Conservation (phyloP, 352 stramenopile species). For the Elongisporangium prolatum region DNA sequence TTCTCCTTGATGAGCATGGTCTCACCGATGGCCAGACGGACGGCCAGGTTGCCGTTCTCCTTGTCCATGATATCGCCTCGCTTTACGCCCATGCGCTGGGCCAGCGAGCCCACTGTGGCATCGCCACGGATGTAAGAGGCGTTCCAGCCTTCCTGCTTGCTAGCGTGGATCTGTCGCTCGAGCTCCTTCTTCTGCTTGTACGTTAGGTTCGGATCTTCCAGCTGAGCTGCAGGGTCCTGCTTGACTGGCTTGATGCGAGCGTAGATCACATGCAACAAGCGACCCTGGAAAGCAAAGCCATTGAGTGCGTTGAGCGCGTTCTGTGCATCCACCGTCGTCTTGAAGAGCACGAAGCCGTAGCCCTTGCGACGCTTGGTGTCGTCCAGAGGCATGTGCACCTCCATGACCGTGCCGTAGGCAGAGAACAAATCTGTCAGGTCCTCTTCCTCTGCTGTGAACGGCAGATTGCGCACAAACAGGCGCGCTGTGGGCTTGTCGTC, state of each 20-base stretch:
- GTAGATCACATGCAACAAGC: constrained; percentile 93
- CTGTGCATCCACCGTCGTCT: constrained; percentile 88
- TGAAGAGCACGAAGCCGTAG: constrained; percentile 97
- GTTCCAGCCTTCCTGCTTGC: constrained; percentile 92
- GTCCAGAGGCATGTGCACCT: constrained; percentile 97
- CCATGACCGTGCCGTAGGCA: constrained; percentile 80
- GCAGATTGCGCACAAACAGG: constrained; percentile 97
- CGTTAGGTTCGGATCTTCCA: constrained; percentile 63
- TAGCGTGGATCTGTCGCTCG: constrained; percentile 80
- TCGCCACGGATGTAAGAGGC: constrained; percentile 88
- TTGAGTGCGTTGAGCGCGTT: constrained; percentile 89
- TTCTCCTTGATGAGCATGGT: constrained; percentile 98
- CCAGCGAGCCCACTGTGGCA: constrained; percentile 71
- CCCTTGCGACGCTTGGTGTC: constrained; percentile 94
- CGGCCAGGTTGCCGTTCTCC: constrained; percentile 95
- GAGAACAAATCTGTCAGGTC: constrained; percentile 92
- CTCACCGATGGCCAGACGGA: constrained; percentile 96
- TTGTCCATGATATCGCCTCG: constrained; percentile 94
- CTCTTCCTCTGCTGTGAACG: constrained; percentile 95
- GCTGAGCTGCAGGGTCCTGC: constrained; percentile 44
- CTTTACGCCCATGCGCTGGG: constrained; percentile 86
- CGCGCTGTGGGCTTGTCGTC: constrained; percentile 62
- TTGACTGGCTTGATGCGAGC: constrained; percentile 75
- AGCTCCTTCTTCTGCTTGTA: constrained; percentile 91
- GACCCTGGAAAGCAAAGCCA: constrained; percentile 94